Conservation (phyloP, 1,284 basidiomycete genomes). For the Lentinula novae-zelandiae region DNA sequence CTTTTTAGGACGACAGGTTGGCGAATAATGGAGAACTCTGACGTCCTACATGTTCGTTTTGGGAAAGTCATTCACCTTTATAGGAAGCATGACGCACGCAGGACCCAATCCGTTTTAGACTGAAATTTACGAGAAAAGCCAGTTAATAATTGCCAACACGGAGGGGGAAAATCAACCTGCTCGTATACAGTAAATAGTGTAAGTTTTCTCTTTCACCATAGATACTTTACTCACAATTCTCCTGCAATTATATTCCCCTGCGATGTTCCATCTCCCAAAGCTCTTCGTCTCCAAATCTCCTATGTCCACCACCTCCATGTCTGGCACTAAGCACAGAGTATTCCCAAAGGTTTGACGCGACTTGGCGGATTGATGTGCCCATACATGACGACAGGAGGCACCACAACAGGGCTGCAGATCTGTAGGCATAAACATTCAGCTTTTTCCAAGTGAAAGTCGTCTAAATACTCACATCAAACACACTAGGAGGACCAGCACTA, state of each 20-base stretch:
- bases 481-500: slow-evolving; percentile 31
- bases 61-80: neutral
- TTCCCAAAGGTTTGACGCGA: slow-evolving; percentile 44
- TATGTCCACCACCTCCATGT: slow-evolving; percentile 23
- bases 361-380: slow-evolving; percentile 43
- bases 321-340: slow-evolving; percentile 31
- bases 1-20: neutral
- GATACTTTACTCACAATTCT: neutral
- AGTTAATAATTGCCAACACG: too few species aligned
- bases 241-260: slow-evolving; percentile 25
- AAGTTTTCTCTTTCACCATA: neutral
- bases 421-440: slow-evolving; percentile 22
- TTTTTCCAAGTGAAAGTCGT: slow-evolving; percentile 15
- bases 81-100: neutral
- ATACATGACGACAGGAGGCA: slow-evolving; percentile 66
- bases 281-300: slow-evolving; percentile 41
- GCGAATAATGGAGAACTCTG: neutral
- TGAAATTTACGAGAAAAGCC: too few species aligned
- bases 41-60: neutral
- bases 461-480: slow-evolving; percentile 38
- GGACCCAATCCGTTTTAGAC: too few species aligned
- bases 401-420: slow-evolving; percentile 51
- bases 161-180: too few species aligned
- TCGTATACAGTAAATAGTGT: too few species aligned
- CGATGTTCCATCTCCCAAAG: slow-evolving; percentile 61